Evolutionary conservation across 768 basidiomycete genomes (phyloP), one percentile per base, ranked within the genome.

Genomic region (Brasilioporus rufonigricans): DNA sequence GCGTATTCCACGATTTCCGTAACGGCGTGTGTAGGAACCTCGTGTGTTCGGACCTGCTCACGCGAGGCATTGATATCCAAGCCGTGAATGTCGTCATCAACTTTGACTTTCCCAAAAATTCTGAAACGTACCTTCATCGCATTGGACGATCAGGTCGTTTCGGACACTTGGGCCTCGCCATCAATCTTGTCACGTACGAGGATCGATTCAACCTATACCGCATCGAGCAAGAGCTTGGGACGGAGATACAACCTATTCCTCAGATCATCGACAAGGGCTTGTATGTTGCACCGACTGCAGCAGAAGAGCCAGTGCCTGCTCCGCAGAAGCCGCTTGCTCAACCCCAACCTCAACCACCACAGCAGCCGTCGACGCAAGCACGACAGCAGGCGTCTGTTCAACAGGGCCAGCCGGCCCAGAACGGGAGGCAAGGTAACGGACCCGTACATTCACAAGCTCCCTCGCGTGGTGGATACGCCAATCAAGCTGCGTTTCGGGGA

Each of bases 1-100:
- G 96, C 69, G 96, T 99, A 62, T 99, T 99, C 84, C 96, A 99
- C 79, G 96, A 98, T 75, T 99, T 99, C 86, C 87, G 97, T 60
- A 93, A 92, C 67, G 96, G 96, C 60, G 93, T 94, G 44, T 98
- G 96, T 79, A 88, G 96, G 65, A 99, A 99, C 77, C 87, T 99
- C 61, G 96, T 99, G 70, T 99, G 96, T 77, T 88, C 86, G 49
- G 96, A 99, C 75, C 85, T 99, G 59, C 87, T 99, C 67, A 99
- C 96, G 23, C 91, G 96, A 61, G 96, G 96, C 76, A 99, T 99
- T 72, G 96, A 99, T 74, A 99, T 99, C 70, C 97, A 98, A 76
- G 97, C 96, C 55, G 96, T 99, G 58, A 99, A 99, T 74, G 97
- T 98, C 71, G 96, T 99, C 67, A 98, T 99, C 82, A 98, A 98